Evolutionary conservation across 2,329 filamentous ascomycete species (phyloP), one percentile per base, ranked within the genome.

Genomic region (Teratosphaeria nubilosa): DNA sequence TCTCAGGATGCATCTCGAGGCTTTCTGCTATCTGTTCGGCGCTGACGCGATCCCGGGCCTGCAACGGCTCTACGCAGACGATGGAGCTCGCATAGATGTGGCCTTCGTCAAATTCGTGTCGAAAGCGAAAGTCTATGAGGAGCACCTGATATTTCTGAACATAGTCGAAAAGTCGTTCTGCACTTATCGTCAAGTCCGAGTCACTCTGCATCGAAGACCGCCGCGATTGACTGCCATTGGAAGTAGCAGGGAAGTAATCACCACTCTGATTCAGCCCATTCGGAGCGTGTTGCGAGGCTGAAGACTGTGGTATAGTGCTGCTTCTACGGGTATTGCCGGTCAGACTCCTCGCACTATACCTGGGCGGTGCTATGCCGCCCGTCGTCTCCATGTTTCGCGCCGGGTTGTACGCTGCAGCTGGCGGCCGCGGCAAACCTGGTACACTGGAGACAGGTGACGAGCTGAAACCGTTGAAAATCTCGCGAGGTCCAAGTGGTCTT

Each of bases 41-140:
- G 16, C 84, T 86, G 65, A 84, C 79, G 32, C 83, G 86, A 51
- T 86, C 82, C 57, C 88, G 83, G 53, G 90, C 72, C 10, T 86
- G 82, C 51, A 95, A 82, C 25, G 91, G 90, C 67, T 99, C 94
- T 60, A 99, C 83, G 72, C 94, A 99, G 51, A 99, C 90, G 45
- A 91, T 88, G 5, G 84, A 86, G 58, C 86, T 86, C 5, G 88
- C 85, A 76, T 88, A 87, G 62, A 99, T 91, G 70, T 99, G 94
- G 0, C 94, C 94, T 53, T 86, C 81, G 65, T 97, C 90, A 69
- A 89, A 99, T 9, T 88, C 83, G 56, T 88, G 83, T 27, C 94
- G 85, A 58, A 82, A 78, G 45, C 94, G 86, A 50, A 96, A 84
- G 72, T 99, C 94, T 63, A 99, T 90, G 25, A 97, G 72, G 13